Conservation (phyloP, 805 yeast species). For the Zygosaccharomyces lentus region DNA sequence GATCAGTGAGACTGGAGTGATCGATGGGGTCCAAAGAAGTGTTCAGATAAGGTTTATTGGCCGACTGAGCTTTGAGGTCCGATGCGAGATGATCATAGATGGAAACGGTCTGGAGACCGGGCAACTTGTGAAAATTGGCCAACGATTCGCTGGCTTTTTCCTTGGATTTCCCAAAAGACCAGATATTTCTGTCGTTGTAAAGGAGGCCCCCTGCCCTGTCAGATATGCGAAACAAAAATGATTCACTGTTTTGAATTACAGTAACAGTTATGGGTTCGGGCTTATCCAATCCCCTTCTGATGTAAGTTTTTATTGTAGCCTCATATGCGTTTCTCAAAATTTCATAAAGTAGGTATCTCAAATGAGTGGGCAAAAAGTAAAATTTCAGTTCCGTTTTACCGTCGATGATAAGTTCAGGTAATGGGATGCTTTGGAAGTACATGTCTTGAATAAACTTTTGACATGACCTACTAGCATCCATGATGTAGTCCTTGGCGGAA, state of each 20-base stretch:
- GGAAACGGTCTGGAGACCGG: slow-evolving; percentile 48
- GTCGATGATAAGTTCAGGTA: slow-evolving; percentile 75
- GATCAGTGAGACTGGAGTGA: slow-evolving; percentile 29
- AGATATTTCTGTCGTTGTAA: slow-evolving; percentile 50
- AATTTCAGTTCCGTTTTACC: slow-evolving; percentile 66
- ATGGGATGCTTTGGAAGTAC: slow-evolving; percentile 47
- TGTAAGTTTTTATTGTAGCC: slow-evolving; percentile 59
- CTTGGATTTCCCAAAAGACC: slow-evolving; percentile 83
- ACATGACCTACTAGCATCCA: slow-evolving; percentile 49
- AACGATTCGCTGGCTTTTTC: slow-evolving; percentile 54
- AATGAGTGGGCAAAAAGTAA: slow-evolving; percentile 81
- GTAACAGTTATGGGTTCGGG: slow-evolving; percentile 78
- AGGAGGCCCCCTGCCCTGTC: slow-evolving; percentile 91
- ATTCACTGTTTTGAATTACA: slow-evolving; percentile 60
- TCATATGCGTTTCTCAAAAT: slow-evolving; percentile 80
- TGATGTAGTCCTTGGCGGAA: slow-evolving; percentile 63
- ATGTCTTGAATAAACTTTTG: slow-evolving; percentile 48
- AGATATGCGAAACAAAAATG: slow-evolving; percentile 70
- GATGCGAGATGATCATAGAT: slow-evolving; percentile 30
- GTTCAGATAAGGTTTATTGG: slow-evolving; percentile 25
- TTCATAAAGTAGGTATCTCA: slow-evolving; percentile 84
- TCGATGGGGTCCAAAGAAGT: slow-evolving; percentile 39
- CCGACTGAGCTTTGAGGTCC: slow-evolving; percentile 5
- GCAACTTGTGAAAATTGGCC: slow-evolving; percentile 62
- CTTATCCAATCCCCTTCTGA: slow-evolving; percentile 35